Percentiles rank a stretch among this genome's conserved stretches.
Conservation (phyloP, 352 stramenopile species). For the Phytophthora syringae region DNA sequence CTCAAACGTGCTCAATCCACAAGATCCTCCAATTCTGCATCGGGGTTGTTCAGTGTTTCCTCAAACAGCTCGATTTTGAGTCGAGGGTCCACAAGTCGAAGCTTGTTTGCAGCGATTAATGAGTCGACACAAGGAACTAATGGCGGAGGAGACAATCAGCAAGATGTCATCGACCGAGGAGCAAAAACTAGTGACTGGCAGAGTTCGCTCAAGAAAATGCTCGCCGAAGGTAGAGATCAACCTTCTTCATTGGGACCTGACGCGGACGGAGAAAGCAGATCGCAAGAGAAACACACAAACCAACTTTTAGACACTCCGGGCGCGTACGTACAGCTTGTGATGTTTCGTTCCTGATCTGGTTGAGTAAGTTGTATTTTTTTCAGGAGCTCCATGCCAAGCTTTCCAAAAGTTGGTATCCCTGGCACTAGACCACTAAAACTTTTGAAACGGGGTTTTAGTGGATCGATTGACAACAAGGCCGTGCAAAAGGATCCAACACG, state of each 20-base stretch:
- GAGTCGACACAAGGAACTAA: no score
- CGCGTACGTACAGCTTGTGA: neutral
- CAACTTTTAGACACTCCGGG: conserved; percentile 1
- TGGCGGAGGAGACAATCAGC: no score
- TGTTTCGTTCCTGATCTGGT: neutral
- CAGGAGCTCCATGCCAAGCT: conserved; percentile 34
- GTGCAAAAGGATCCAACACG: no score
- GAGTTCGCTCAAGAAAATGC: no score
- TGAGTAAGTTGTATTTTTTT: neutral
- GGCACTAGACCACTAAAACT: conserved; percentile 42
- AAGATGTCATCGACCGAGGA: no score
- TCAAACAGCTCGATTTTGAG: conserved; percentile 16
- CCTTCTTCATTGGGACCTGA: conserved; percentile 5
- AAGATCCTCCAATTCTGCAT: conserved; percentile 15
- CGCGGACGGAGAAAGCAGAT: conserved; percentile 13
- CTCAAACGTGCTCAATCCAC: conserved; percentile 58
- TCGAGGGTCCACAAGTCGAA: no score
- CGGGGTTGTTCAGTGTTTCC: conserved; percentile 7
- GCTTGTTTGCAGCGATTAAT: no score
- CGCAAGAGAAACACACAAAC: conserved; percentile 11
- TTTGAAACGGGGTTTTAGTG: conserved; percentile 40
- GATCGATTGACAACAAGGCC: conserved; percentile 13
- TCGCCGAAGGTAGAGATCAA: no score
- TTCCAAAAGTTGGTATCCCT: conserved; percentile 68
- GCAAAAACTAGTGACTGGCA: no score